Base-by-base conservation (phyloP, 352 stramenopile genomes). In the Pythium chondricola region DNA sequence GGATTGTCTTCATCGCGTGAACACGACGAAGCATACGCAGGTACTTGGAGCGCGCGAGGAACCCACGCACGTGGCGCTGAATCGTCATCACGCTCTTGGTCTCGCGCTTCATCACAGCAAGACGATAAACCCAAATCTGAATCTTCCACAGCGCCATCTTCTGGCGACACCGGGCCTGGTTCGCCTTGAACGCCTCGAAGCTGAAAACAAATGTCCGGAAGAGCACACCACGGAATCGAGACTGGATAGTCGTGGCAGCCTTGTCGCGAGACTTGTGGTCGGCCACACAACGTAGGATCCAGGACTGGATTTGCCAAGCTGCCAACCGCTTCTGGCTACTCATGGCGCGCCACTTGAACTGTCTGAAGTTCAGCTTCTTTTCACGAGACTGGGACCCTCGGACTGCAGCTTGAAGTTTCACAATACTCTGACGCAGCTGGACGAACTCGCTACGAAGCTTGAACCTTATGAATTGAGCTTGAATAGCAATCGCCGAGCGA, bases 151-250 rank as follows among this genome's bases (percentile, higher is more conserved):
- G 6, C 8, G 52, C 52, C 44, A 60, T 54, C 39, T 60, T 60
- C 38, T 17, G 36, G 2, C 21, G 30, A 30, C 45, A 50, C 9
- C 44, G 44, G 11, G n/a, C 16, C 25, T 46, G 45, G 3, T 50
- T 57, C 17, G 20, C 30, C 43, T 63, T 54, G 43, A 55, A 58
- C 11, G 46, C 42, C 31, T 68, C 77, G 22, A 73, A 89, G 50
- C 71, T 61, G 32, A 85, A 69, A 8, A 61, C 53, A 33, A 38
- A 47, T 24, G 44, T 44, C 16, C 74, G 63, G 14, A 61, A 64
- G 25, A 56, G 43, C 43, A 58, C 68, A 13, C 78, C 74, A 36
- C 73, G 74, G 7, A 57, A 57, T 18, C 32, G 24, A 17, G 63
- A 48, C 40, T 75, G 54, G 21, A 62, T 56, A n/a, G 27, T 14